Percentiles rank a stretch among this genome's conserved stretches.
phyloP scores from a whole-genome alignment of 768 basidiomycete genomes.

The Trametes cinnabarina region DNA sequence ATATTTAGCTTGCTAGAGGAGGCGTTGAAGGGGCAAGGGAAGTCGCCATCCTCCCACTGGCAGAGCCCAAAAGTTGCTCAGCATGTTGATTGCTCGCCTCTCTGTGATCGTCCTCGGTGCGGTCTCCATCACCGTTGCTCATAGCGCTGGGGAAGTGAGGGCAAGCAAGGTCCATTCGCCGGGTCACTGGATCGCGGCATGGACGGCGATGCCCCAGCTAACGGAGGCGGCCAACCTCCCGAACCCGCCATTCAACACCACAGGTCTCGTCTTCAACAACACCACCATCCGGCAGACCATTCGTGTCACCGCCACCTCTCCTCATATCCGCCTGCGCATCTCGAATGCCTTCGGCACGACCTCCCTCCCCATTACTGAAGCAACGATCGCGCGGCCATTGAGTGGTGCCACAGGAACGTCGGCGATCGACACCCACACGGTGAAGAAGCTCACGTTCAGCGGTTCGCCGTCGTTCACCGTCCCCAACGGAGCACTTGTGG shows the following conservation, averaged over 20 bases:
- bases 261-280: constrained; percentile 40
- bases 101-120: not conserved
- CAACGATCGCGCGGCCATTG: constrained; percentile 41
- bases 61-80: not conserved
- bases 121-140: not conserved
- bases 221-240: constrained; percentile 33
- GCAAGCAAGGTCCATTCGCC: not conserved
- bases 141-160: not conserved
- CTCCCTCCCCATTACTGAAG: constrained; percentile 44
- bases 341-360: constrained; percentile 49
- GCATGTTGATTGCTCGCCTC: constrained; percentile 1
- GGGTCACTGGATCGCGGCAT: constrained; percentile 31
- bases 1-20: not conserved
- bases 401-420: constrained; percentile 38
- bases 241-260: constrained; percentile 27
- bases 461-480: constrained; percentile 39
- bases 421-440: constrained; percentile 35
- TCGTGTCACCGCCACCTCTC: constrained; percentile 40
- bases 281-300: constrained; percentile 50
- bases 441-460: constrained; percentile 43
- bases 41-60: not conserved
- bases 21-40: not conserved
- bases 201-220: constrained; percentile 33
- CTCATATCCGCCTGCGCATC: constrained; percentile 43
- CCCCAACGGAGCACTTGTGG: constrained; percentile 44